Evolutionary conservation across 2,329 filamentous ascomycete genomes (phyloP).

Genomic region (Grosmannia serpens): DNA sequence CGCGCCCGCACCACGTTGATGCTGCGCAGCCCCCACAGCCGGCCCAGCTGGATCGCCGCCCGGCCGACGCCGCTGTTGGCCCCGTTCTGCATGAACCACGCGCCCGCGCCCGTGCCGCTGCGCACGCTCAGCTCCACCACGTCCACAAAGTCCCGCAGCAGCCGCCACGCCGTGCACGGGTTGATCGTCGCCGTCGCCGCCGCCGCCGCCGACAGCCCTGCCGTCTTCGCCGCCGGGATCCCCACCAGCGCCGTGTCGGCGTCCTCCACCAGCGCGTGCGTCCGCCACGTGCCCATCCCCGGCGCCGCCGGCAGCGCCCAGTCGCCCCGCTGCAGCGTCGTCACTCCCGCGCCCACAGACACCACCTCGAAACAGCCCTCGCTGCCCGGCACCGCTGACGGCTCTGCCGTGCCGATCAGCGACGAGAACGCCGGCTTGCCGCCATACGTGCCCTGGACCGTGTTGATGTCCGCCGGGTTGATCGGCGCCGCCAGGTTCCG

Average conservation of each 20-base stretch:
- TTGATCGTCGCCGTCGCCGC: slow-evolving; percentile 86
- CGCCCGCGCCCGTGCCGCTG: slow-evolving; percentile 52
- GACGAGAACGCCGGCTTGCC: slow-evolving; percentile 68
- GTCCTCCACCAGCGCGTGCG: slow-evolving; percentile 61
- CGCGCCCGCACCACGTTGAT: slow-evolving; percentile 81
- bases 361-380: slow-evolving; percentile 92
- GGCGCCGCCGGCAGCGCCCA: slow-evolving; percentile 85
- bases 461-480: slow-evolving; percentile 97
- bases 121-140: slow-evolving; percentile 33
- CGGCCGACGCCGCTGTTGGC: slow-evolving; percentile 90
- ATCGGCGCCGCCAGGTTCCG: slow-evolving; percentile 84
- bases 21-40: slow-evolving; percentile 77
- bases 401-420: slow-evolving; percentile 60
- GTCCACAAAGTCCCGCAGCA: slow-evolving; percentile 69
- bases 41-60: slow-evolving; percentile 78
- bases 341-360: slow-evolving; percentile 47
- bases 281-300: slow-evolving; percentile 88
- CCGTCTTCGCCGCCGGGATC: slow-evolving; percentile 27
- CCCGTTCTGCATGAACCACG: slow-evolving; percentile 96
- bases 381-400: slow-evolving; percentile 73
- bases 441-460: slow-evolving; percentile 93
- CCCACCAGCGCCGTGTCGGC: slow-evolving; percentile 48
- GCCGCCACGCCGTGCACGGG: slow-evolving; percentile 86
- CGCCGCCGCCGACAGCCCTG: slow-evolving; percentile 55
- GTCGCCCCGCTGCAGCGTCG: slow-evolving; percentile 57